phyloP scores from a whole-genome alignment of 192 early-diverging fungal species.

The Ambispora gerdemannii region DNA sequence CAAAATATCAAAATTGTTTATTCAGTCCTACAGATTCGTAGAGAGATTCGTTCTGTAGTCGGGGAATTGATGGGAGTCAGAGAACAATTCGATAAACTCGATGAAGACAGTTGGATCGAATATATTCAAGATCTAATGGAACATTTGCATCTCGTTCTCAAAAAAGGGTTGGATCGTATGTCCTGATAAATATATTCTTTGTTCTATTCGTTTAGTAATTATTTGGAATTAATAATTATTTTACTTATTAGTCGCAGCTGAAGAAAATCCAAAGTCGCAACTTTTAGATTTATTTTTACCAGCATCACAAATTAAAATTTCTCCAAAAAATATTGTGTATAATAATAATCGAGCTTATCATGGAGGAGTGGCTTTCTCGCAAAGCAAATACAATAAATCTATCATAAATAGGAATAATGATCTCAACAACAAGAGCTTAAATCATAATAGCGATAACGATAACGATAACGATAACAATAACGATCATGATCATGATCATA shows the following conservation, averaged over 20 bases:
- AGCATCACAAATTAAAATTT: no score
- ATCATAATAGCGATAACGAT: no score
- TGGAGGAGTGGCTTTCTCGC: background rate
- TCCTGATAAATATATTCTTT: background rate
- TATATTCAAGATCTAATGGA: constrained; percentile 27
- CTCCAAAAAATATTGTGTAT: constrained; percentile 7
- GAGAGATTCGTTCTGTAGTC: constrained; percentile 17
- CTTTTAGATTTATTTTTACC: background rate
- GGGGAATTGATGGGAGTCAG: constrained; percentile 15
- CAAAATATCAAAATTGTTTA: background rate
- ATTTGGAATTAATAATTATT: background rate
- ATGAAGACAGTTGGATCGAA: constrained; percentile 17
- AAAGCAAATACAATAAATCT: background rate
- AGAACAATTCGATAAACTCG: constrained; percentile 10
- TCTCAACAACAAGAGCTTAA: background rate
- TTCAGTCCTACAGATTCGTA: constrained; percentile 22
- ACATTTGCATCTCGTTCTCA: constrained; percentile 6
- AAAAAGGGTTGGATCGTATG: constrained; percentile 27
- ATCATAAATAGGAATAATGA: background rate
- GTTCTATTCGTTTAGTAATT: background rate
- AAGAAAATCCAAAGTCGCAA: background rate
- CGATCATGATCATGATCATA: no score
- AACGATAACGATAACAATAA: no score
- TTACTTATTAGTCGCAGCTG: background rate
- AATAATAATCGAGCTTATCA: background rate